These are phyloP conservation scores for Phytophthora tentaculata DNA, from an alignment of 352 stramenopile genomes.

Conservation along the genomic window DNA sequence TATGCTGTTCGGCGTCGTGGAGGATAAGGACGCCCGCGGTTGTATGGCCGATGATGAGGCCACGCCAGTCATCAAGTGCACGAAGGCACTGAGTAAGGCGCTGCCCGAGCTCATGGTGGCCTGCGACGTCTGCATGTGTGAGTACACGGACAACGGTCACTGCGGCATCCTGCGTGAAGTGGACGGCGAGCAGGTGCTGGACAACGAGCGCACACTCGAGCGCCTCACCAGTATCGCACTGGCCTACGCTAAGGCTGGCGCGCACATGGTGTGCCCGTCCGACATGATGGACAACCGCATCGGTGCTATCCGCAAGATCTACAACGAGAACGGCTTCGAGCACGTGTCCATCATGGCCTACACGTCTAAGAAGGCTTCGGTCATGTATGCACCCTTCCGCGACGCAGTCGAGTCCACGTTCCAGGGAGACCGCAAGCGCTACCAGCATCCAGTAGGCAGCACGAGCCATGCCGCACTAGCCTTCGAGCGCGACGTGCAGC, in stretches of 20 bases:
- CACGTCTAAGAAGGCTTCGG: conserved; percentile 98
- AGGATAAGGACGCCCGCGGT: conserved; percentile 80
- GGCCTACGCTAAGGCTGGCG: conserved; percentile 94
- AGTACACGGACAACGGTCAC: conserved; percentile 92
- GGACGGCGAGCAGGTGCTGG: conserved; percentile 95
- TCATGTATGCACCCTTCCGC: conserved; percentile 96
- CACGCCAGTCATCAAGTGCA: conserved; percentile 84
- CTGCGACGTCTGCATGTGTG: conserved; percentile 91
- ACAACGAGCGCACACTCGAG: conserved; percentile 97
- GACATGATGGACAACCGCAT: conserved; percentile 99
- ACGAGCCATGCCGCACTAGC: conserved; percentile 82
- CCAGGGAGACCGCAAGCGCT: conserved; percentile 96
- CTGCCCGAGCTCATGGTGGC: conserved; percentile 83
- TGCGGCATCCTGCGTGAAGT: conserved; percentile 85
- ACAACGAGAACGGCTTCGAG: conserved; percentile 96
- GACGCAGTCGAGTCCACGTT: conserved; percentile 97
- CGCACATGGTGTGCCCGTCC: conserved; percentile 97
- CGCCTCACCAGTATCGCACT: conserved; percentile 96
- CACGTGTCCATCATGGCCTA: conserved; percentile 99
- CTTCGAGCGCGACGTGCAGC: conserved; percentile 77
- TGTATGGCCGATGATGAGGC: conserved; percentile 74
- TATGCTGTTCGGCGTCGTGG: conserved; percentile 91
- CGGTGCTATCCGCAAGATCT: conserved; percentile 92
- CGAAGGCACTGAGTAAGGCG: conserved; percentile 60
- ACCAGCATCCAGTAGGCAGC: conserved; percentile 94